Evolutionary conservation across 202 grass and related monocot genomes (phyloP).

Genomic region (Carex arenaria): DNA sequence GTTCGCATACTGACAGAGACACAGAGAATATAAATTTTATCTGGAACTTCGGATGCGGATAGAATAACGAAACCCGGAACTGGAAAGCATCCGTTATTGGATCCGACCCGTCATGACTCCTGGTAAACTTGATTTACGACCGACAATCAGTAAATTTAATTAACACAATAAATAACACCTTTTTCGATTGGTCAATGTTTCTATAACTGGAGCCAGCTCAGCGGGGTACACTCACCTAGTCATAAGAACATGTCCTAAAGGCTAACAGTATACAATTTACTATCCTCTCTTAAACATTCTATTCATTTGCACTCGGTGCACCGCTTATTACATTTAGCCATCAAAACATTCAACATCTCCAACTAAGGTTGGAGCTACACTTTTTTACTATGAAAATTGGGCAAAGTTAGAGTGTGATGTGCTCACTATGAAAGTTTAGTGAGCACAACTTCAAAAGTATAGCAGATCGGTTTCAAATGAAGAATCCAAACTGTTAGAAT

Average conservation of each 20-base stretch:
- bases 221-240: slow-evolving; percentile 9
- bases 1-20: neutral
- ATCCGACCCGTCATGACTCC: neutral
- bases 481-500: too few species aligned
- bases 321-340: neutral
- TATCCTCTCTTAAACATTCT: neutral
- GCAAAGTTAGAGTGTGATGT: too few species aligned
- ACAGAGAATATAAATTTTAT: neutral
- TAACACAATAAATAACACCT: neutral
- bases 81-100: neutral
- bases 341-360: neutral
- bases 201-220: slow-evolving; percentile 20
- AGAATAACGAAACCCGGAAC: neutral
- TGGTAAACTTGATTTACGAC: neutral
- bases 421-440: too few species aligned
- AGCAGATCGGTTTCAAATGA: too few species aligned
- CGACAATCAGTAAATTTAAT: neutral
- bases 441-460: too few species aligned
- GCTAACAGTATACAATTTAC: neutral
- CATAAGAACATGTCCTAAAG: neutral
- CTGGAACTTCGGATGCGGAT: neutral
- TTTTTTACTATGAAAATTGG: too few species aligned
- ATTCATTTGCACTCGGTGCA: neutral
- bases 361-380: too few species aligned
- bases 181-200: slow-evolving; percentile 18